Base-by-base conservation (phyloP, 345 rosid genomes). In the Murraya koenigii region DNA sequence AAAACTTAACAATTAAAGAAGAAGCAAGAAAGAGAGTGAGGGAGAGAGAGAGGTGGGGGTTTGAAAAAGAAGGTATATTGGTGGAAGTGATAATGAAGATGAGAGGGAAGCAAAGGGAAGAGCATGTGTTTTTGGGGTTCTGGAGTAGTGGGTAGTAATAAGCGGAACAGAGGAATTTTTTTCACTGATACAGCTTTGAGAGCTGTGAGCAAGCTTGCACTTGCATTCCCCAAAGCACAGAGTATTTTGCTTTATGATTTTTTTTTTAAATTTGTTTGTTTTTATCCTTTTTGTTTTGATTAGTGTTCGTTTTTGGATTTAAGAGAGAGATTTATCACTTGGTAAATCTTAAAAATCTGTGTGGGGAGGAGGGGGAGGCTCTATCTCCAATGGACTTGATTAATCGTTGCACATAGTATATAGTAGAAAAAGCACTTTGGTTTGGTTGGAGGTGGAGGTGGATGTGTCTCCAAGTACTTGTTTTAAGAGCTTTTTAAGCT, bases 181-280 rank as follows among this genome's bases (percentile, higher is more conserved):
- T 82, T 54, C 75, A 73, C 69, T 33, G 49, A 75, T 61, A 66
- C 69, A 76, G 87, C 86, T 87, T 88, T 82, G 92, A 84, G 84
- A 86, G 86, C 80, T 79, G 90, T 71, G 86, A 85, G 83, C 88
- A 84, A 85, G 89, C 86, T 84, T 77, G 90, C 86, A 82, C 86
- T 84, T 81, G 83, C 88, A 78, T 79, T 78, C 81, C 79, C 87
- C 90, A 81, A 85, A 84, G 92, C 84, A 76, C 84, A 71, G 44
- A 33, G n/a, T 54, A 33, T 44, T 65, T 44, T 69, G 76, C 74
- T 78, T 78, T 76, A 11, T 44, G 13, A 69, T 44, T 67, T 36
- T 58, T 32, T 79, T 72, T 20, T 52, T 19, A 0, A 49, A 3
- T 49, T 49, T 49, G 22, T 69, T 76, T 80, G 72, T 76, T 76